phyloP scores from a whole-genome alignment of 2,329 filamentous ascomycete species.

The Orbilia ellipsospora region DNA sequence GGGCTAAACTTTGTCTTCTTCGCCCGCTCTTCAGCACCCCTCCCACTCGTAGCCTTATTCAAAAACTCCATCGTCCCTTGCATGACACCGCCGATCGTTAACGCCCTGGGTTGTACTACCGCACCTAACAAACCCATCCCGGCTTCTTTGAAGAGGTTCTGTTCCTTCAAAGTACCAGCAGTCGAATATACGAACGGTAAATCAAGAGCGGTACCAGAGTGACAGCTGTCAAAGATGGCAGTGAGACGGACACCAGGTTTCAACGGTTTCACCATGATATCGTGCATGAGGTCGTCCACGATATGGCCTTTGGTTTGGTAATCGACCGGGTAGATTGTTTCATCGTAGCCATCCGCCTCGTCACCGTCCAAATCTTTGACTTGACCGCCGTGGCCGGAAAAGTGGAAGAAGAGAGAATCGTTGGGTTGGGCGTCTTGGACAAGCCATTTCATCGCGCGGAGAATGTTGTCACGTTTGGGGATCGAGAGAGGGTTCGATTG shows the following conservation, averaged over 20 bases:
- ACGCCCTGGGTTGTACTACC: constrained; percentile 24
- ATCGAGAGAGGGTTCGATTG: constrained; percentile 98
- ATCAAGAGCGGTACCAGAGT: constrained; percentile 74
- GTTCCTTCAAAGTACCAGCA: constrained; percentile 75
- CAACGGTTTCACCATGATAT: constrained; percentile 74
- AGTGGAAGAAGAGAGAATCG: constrained; percentile 97
- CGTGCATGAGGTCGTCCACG: constrained; percentile 84
- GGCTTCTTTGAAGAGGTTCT: constrained; percentile 75
- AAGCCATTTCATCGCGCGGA: constrained; percentile 97
- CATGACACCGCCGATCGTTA: constrained; percentile 52
- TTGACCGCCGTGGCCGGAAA: constrained; percentile 82
- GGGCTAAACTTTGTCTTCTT: constrained; percentile 54
- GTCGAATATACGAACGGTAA: constrained; percentile 77
- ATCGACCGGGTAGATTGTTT: constrained; percentile 86
- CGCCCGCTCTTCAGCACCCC: constrained; percentile 49
- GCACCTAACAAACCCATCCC: constrained; percentile 72
- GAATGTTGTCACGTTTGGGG: constrained; percentile 93
- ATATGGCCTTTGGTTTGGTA: constrained; percentile 83
- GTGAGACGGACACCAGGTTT: constrained; percentile 70
- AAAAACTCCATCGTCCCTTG: constrained; percentile 51
- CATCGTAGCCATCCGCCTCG: constrained; percentile 83
- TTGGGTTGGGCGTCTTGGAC: constrained; percentile 93
- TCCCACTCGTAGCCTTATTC: constrained; percentile 48
- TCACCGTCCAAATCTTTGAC: constrained; percentile 82
- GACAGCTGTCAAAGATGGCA: constrained; percentile 74